Conservation (phyloP, 2,329 filamentous ascomycete genomes). For the Phaeosphaeria sp. region DNA sequence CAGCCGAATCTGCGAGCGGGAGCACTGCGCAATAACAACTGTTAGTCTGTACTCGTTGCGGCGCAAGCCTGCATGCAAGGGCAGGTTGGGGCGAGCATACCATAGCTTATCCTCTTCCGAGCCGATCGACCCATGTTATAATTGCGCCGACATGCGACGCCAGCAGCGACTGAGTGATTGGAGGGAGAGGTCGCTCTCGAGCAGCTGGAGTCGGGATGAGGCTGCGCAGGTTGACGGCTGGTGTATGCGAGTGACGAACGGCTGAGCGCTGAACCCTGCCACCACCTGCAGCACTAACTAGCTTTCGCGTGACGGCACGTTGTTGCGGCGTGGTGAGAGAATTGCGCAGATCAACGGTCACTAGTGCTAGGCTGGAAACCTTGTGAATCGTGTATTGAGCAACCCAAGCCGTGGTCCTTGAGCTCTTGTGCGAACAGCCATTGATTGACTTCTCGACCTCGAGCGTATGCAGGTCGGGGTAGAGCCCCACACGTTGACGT, state of each 20-base stretch:
- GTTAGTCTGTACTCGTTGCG: constrained; percentile 19
- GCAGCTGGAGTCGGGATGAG: not conserved
- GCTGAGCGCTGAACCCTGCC: not conserved
- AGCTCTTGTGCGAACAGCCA: not conserved
- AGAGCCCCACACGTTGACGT: not conserved
- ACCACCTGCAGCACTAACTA: not conserved
- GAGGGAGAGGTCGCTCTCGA: not conserved
- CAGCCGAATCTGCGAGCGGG: constrained; percentile 74
- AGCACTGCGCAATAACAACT: constrained; percentile 60
- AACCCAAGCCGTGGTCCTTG: not conserved
- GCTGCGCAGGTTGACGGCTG: not conserved
- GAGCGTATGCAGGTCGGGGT: not conserved
- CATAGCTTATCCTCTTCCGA: constrained; percentile 62
- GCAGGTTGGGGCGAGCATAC: constrained; percentile 38
- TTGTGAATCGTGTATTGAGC: not conserved
- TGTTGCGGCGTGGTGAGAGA: not conserved
- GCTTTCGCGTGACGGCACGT: not conserved
- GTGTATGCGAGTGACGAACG: not conserved
- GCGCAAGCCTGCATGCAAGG: constrained; percentile 15
- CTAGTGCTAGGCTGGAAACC: not conserved
- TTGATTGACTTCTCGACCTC: not conserved
- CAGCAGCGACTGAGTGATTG: not conserved
- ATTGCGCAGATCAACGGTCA: not conserved
- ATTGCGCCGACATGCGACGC: constrained; percentile 24
- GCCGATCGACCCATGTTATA: constrained; percentile 58